Base-by-base conservation (phyloP, 2,329 filamentous ascomycete genomes). In the Beauveria sp. region DNA sequence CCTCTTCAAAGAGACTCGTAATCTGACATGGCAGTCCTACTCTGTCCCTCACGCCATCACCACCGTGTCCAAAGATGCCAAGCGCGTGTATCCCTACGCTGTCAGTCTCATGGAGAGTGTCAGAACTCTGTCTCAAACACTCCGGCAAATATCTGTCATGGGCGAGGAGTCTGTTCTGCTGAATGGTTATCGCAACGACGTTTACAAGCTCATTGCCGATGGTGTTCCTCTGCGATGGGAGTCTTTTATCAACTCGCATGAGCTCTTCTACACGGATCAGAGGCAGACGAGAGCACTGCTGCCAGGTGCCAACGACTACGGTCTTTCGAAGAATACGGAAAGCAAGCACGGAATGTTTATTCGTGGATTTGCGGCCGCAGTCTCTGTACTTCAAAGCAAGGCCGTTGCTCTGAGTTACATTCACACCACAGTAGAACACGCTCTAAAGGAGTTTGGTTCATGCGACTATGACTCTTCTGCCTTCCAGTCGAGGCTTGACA, bases 21-120 rank as follows among this genome's bases (percentile, higher is more conserved):
- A 99, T 71, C 79, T 99, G 49, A 87, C 91, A 14, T 99, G 95
- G 93, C 87, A 96, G 65, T 95, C 91, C 66, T 99, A 92, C 73
- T 88, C 91, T 62, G 91, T 99, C 26, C 96, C 96, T 9, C 95
- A 99, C 74, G 87, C 90, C 16, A 91, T 99, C 70, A 96, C 89
- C 75, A 98, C 91, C 65, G 91, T 96, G 60, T 96, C 96, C 1
- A 99, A 98, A 74, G 95, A 99, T 73, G 96, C 95, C n/a, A 96
- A 97, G 76, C 86, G 95, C 59, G 95, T 99, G 4, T 99, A 99
- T 69, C 95, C 95, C 0, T 99, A 96, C 70, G 95, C 96, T 26
- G 93, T 99, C 66, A 98, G 93, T 71, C 78, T 99, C 67, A 99
- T 99, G 92, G 95, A 99, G 76, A 98, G 92, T 69, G 91, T 98